Base-by-base conservation (phyloP, 2,329 filamentous ascomycete species). In the Ophiognomonia clavigignenti-juglandacearum region DNA sequence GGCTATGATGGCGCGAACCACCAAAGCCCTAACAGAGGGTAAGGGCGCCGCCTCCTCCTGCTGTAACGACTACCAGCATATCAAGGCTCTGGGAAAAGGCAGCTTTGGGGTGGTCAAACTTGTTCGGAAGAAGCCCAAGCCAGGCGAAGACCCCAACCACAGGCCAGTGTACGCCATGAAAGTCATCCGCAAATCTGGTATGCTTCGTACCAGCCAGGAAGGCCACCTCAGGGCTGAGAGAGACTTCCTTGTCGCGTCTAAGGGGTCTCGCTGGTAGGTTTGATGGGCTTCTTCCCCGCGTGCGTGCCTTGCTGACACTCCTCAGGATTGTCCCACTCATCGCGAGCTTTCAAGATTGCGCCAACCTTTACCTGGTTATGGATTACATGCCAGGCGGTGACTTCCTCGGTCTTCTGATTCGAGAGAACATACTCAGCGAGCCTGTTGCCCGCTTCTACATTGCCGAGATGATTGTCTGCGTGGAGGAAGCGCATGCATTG, bases 301-400 rank as follows among this genome's bases (percentile, higher is more conserved):
- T 31, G 14, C 10, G 22, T 4, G 9, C 22, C 16, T 37, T 53
- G 39, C 56, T 41, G 16, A 54, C 46, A 23, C 27, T 16, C 20
- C 14, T 10, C 40, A 84, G 80, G 92, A 83, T 96, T 39, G 88
- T 97, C 2, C 88, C 91, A 1, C 71, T 98, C 29, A 78, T 96
- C 42, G 77, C 88, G 41, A 93, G 89, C 59, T 97, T 97, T 55
- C 89, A 97, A 64, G 93, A 97, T 62, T 71, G 78, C 29, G 77
- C 79, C 35, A 88, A 88, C 57, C 74, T 98, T 6, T 97, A 97
- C 59, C 79, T 98, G 6, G 86, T 96, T 43, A 96, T 97, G 90
- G 91, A 97, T 50, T 98, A 95, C 61, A 96, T 96, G 89, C 85
- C 95, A 2, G 93, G 92, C 0, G 92, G 93, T 0, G 92, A 98